These are phyloP conservation scores for Bertia moriformis DNA, from an alignment of 2,329 filamentous ascomycete genomes.

Conservation along the genomic window DNA sequence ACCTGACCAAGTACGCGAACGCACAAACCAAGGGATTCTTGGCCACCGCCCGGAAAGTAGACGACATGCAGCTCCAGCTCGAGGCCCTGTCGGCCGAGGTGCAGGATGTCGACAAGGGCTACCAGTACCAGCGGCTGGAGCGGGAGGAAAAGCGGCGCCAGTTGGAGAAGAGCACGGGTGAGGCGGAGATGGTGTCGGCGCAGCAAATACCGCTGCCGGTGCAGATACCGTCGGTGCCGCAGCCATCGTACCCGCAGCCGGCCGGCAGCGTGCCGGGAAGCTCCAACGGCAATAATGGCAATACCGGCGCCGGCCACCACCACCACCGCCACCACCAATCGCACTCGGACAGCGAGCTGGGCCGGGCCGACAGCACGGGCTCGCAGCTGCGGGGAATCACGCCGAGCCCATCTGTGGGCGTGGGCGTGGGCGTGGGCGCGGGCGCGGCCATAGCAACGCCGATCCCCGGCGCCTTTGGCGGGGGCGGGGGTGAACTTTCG, in stretches of 20 bases:
- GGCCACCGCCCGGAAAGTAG: constrained; percentile 71
- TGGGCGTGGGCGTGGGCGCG: constrained; percentile 17
- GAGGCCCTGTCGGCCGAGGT: constrained; percentile 82
- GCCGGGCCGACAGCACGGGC: constrained; percentile 59
- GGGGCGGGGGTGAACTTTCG: constrained; percentile 34
- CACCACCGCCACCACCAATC: constrained; percentile 29
- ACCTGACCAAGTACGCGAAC: constrained; percentile 86
- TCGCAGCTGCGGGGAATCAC: constrained; percentile 45
- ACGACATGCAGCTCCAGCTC: constrained; percentile 72
- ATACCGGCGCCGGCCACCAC: constrained; percentile 11
- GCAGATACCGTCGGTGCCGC: constrained; percentile 19
- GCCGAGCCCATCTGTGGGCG: too few species aligned
- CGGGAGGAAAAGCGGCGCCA: constrained; percentile 84
- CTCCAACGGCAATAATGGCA: constrained; percentile 8
- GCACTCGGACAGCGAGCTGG: constrained; percentile 54
- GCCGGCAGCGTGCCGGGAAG: constrained; percentile 10
- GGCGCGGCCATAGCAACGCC: constrained; percentile 14
- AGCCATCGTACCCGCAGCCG: constrained; percentile 15
- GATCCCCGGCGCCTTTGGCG: constrained; percentile 12
- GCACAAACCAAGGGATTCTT: constrained; percentile 75
- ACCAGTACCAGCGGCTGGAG: constrained; percentile 86
- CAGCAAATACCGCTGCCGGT: constrained; percentile 43
- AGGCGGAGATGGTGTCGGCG: constrained; percentile 58
- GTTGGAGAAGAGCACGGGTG: constrained; percentile 73
- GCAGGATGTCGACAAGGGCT: constrained; percentile 88